Percentiles rank a stretch among this genome's conserved stretches.
Evolutionary conservation across 768 basidiomycete genomes (phyloP).

Genomic region (Coprinopsis sp.): DNA sequence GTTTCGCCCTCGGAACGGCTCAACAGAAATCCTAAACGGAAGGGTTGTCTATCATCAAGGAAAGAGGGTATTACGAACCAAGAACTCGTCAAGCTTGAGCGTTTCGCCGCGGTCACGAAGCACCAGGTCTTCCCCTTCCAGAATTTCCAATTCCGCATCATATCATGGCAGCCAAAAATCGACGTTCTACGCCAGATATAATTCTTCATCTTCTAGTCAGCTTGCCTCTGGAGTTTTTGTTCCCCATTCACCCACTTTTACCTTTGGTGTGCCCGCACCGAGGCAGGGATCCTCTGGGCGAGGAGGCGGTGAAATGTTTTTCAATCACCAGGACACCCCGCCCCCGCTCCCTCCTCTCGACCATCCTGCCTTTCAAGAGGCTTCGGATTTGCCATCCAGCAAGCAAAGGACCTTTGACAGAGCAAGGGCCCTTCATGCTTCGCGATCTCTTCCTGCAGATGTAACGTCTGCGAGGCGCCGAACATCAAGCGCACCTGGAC

Average conservation of each 20-base stretch:
- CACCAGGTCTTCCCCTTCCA: background rate
- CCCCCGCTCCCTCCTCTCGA: slow-evolving; percentile 56
- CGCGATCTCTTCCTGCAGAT: slow-evolving; percentile 20
- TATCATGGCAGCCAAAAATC: background rate
- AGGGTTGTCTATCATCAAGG: background rate
- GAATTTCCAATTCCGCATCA: slow-evolving; percentile 3
- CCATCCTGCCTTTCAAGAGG: slow-evolving; percentile 35
- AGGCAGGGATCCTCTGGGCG: background rate
- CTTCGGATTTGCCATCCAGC: slow-evolving; percentile 7
- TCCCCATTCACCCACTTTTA: slow-evolving; percentile 4
- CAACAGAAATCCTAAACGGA: background rate
- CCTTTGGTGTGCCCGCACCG: slow-evolving; percentile 3
- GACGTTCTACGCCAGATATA: slow-evolving; percentile 1
- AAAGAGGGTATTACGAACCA: background rate
- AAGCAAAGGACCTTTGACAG: background rate
- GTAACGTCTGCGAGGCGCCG: background rate
- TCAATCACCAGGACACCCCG: slow-evolving; percentile 28
- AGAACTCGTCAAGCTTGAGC: background rate
- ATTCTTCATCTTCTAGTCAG: slow-evolving; percentile 1
- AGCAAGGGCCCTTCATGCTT: slow-evolving; percentile 14
- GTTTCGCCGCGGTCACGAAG: background rate
- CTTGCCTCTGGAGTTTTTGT: background rate
- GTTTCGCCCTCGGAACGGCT: background rate
- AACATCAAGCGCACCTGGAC: slow-evolving; percentile 12
- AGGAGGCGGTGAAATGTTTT: slow-evolving; percentile 18